Conservation (phyloP, 2,329 filamentous ascomycete genomes). For the Cladosporium sp. region DNA sequence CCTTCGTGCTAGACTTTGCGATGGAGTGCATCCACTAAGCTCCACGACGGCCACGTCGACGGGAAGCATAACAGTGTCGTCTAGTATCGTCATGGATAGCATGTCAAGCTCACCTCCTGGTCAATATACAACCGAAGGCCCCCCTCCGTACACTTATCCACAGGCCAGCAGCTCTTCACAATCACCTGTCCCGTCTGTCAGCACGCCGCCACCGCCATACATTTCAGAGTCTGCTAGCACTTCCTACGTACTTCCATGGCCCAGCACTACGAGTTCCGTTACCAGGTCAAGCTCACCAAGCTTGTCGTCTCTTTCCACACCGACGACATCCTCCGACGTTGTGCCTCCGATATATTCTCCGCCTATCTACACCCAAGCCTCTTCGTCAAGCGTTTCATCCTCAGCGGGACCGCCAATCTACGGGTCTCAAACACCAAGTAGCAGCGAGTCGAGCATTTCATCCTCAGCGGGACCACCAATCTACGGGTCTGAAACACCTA, state of each 20-base stretch:
- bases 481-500: neutral
- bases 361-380: neutral
- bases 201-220: constrained; percentile 1
- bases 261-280: too few relatives aligned
- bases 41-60: neutral
- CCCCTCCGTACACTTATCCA: neutral
- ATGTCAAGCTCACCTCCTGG: constrained; percentile 7
- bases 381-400: neutral
- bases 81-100: constrained; percentile 11
- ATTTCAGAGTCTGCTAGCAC: neutral
- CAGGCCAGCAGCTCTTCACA: neutral
- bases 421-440: neutral
- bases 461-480: neutral
- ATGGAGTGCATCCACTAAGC: constrained; percentile 12
- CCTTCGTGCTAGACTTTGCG: constrained; percentile 21
- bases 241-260: too few relatives aligned
- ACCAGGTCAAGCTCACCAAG: neutral
- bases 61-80: constrained; percentile 6
- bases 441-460: too few relatives aligned
- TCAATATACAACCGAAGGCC: neutral
- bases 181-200: neutral
- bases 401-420: neutral
- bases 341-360: neutral
- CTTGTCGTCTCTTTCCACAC: neutral
- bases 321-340: neutral